A percentile compares a stretch with the other conserved stretches of the same genome.
Evolutionary conservation across 495 filamentous ascomycete species (phyloP).

Genomic region (Aspergillus mulundensis): DNA sequence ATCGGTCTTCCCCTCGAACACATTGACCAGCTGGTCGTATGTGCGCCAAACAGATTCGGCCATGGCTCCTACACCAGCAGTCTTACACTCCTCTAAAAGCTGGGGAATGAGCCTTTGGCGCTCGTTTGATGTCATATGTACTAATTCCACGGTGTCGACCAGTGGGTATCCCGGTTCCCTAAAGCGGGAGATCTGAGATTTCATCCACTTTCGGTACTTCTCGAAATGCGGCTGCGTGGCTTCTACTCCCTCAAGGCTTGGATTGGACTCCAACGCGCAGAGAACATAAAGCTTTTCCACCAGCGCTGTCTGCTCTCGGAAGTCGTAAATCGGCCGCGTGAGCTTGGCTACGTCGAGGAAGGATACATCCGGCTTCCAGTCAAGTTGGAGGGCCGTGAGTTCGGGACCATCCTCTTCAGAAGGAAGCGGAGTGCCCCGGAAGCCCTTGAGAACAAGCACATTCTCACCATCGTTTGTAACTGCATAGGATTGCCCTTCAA

Average conservation of each 20-base stretch:
- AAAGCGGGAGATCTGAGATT: background rate
- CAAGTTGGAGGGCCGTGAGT: background rate
- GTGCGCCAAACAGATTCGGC: background rate
- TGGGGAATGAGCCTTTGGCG: background rate
- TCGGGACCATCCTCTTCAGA: no score
- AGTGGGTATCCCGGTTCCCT: background rate
- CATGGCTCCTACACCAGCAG: no score
- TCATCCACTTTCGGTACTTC: conserved; percentile 1
- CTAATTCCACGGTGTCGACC: background rate
- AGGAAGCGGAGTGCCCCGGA: no score
- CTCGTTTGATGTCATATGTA: background rate
- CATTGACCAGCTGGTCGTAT: background rate
- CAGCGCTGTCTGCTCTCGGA: background rate
- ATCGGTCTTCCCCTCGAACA: background rate
- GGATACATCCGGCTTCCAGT: conserved; percentile 6
- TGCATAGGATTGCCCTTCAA: no score
- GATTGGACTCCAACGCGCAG: background rate
- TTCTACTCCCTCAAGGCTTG: background rate
- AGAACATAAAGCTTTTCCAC: conserved; percentile 7
- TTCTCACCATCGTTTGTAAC: background rate
- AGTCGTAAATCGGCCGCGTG: background rate
- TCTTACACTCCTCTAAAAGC: background rate
- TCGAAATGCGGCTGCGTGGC: background rate
- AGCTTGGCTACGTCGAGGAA: conserved; percentile 2
- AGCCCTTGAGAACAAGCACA: no score